Base-by-base conservation (phyloP, 805 yeast species). In the Wickerhamomyces xylosicus region DNA sequence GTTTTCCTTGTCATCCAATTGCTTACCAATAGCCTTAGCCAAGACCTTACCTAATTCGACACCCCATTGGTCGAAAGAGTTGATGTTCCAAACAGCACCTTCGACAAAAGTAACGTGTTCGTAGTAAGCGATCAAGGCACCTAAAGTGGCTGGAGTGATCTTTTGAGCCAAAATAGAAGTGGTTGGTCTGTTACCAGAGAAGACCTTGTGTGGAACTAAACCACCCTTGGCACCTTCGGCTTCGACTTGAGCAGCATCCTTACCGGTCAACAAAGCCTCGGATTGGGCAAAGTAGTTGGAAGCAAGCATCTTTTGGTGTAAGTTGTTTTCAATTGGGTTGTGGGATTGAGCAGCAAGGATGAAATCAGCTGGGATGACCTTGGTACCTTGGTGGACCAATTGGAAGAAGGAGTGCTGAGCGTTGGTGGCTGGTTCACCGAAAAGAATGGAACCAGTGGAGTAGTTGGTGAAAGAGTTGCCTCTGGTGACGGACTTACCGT, bases 351-450 rank as follows among this genome's bases (percentile, higher is more conserved):
- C 97, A 55, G 97, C 96, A 52, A 92, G 66, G 59, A 92, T 86
- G 71, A 92, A 92, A 65, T 92, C 98, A 29, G 97, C 70, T 54
- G 98, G 98, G 52, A 92, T 92, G 61, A 89, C 71, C 71, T 92
- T 92, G 49, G 97, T 87, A 62, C 98, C 98, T 72, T 92, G 98
- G 70, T 92, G 98, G 43, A 92, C 95, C 66, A 92, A 77, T 71
- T 92, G 98, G 90, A 92, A 92, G 83, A 92, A 92, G 27, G 97
- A 89, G 69, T 92, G 98, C 72, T 92, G 98, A 40, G 98, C 94
- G 64, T 92, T 92, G 44, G 98, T 92, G 47, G 95, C 92, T 59
- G 98, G 97, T 71, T 92, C 98, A 59, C 98, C 98, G 57, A 92
- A 92, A 56, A 92, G 70, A 47, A 92, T 86, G 44, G 95, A 73